Evolutionary conservation across 495 filamentous ascomycete genomes (phyloP).

Genomic region (Talaromyces ruber): DNA sequence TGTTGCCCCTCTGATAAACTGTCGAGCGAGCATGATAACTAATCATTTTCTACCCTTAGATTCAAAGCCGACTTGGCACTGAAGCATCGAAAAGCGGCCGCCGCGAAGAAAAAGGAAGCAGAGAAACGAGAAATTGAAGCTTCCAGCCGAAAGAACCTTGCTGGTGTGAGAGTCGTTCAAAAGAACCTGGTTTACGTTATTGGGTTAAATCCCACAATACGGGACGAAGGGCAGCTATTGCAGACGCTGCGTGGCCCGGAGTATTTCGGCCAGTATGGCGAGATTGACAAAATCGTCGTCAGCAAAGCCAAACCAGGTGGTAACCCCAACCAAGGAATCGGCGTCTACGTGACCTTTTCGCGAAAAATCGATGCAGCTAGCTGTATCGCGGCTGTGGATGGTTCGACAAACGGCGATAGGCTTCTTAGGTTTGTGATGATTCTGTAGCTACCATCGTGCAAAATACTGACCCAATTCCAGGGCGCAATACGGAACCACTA

Average conservation of each 20-base stretch:
- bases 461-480: slow-evolving; percentile 32
- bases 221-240: slow-evolving; percentile 77
- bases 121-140: slow-evolving; percentile 95
- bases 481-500: slow-evolving; percentile 95
- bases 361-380: slow-evolving; percentile 75
- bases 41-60: slow-evolving; percentile 18
- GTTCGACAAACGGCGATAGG: slow-evolving; percentile 82
- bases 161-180: slow-evolving; percentile 90
- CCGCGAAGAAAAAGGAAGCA: slow-evolving; percentile 85
- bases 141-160: slow-evolving; percentile 86
- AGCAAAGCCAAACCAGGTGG: slow-evolving; percentile 81
- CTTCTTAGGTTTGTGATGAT: slow-evolving; percentile 48
- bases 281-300: slow-evolving; percentile 97
- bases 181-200: slow-evolving; percentile 99
- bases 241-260: slow-evolving; percentile 77
- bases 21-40: not conserved
- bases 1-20: slow-evolving; percentile 15
- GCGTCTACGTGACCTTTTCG: slow-evolving; percentile 94
- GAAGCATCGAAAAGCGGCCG: slow-evolving; percentile 84
- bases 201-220: slow-evolving; percentile 80
- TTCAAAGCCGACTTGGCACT: slow-evolving; percentile 83
- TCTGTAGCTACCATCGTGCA: not conserved
- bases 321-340: slow-evolving; percentile 70
- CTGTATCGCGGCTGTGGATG: slow-evolving; percentile 89
- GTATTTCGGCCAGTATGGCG: slow-evolving; percentile 98